phyloP scores from a whole-genome alignment of 352 stramenopile species.

The Phytophthora uliginosa region DNA sequence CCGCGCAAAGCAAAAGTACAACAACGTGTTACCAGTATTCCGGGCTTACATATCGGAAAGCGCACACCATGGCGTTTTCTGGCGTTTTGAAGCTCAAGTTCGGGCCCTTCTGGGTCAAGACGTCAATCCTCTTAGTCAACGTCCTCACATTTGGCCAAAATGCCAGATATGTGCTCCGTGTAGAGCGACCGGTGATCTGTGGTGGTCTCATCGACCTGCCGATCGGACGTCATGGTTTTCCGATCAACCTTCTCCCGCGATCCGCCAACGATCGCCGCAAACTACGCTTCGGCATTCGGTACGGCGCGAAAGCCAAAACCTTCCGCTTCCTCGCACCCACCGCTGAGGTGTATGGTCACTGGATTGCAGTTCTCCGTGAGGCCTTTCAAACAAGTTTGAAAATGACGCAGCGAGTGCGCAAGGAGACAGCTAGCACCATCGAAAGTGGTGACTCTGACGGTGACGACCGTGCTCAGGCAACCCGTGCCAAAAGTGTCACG shows the following conservation, averaged over 20 bases:
- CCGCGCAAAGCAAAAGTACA: not conserved
- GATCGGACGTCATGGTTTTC: conserved; percentile 7
- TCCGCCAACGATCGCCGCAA: conserved; percentile 13
- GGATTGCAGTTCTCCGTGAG: conserved; percentile 12
- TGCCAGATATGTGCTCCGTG: conserved; percentile 19
- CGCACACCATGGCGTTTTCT: conserved; percentile 10
- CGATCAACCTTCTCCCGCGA: conserved; percentile 8
- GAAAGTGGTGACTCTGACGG: not conserved
- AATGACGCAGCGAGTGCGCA: conserved; percentile 2
- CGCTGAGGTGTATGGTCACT: conserved; percentile 8
- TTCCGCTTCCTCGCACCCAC: conserved; percentile 13
- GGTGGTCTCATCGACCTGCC: conserved; percentile 15
- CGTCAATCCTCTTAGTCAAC: conserved; percentile 22
- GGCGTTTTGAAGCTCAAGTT: conserved; percentile 15
- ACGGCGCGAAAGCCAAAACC: conserved; percentile 17
- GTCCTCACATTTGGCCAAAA: conserved; percentile 1
- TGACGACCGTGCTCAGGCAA: not conserved
- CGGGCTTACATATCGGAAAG: not conserved
- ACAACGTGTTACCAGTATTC: not conserved
- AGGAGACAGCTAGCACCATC: not conserved
- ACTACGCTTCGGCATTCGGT: conserved; percentile 19
- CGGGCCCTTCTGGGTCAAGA: conserved; percentile 21
- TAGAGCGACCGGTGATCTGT: conserved; percentile 9
- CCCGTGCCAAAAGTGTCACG: not conserved
- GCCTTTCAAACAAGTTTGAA: conserved; percentile 1